Conservation (phyloP, 129 eudicot genomes). For the Artemisia tridentata region DNA sequence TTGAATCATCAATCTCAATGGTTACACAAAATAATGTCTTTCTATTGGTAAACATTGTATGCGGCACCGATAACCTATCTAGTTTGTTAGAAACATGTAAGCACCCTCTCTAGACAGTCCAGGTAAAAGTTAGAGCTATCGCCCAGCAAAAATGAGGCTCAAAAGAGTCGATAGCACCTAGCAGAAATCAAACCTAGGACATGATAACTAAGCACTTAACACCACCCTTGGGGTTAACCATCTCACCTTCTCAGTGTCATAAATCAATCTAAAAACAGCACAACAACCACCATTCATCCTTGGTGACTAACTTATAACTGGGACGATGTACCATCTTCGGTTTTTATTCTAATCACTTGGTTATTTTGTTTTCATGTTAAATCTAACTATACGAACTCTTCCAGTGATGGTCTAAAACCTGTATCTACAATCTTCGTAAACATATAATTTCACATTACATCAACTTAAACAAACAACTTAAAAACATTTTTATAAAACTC, state of each 20-base stretch:
- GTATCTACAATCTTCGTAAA: not conserved
- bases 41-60: not conserved
- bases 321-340: not conserved
- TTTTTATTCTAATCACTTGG: not conserved
- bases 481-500: not conserved
- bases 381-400: not conserved
- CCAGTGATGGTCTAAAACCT: not conserved
- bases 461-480: not conserved
- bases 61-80: not conserved
- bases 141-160: not conserved
- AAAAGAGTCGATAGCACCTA: not conserved
- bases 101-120: not conserved
- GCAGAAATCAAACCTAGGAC: not conserved
- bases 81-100: not conserved
- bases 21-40: not conserved
- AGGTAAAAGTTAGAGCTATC: not conserved
- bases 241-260: not conserved
- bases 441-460: conserved; percentile 1
- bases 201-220: not conserved
- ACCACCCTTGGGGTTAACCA: not conserved
- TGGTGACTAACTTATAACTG: not conserved
- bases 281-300: not conserved
- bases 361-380: not conserved
- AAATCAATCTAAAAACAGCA: conserved; percentile 10
- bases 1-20: not conserved